Base-by-base conservation (phyloP, 257 asterid genomes). In the Solanum piurae region DNA sequence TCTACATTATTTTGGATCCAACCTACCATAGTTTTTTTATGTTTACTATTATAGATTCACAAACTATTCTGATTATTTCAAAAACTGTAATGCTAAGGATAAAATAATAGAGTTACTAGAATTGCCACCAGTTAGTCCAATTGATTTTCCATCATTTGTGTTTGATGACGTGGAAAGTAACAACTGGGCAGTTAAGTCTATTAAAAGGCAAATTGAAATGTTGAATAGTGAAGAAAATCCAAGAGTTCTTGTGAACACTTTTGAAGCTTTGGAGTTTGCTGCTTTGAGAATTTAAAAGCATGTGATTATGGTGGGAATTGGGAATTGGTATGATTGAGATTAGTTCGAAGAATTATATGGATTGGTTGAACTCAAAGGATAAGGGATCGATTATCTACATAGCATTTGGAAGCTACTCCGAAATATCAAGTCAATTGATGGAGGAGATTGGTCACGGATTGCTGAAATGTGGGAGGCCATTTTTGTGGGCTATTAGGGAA, bases 371-470 rank as follows among this genome's bases (percentile, higher is more conserved):
- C 52, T 60, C 75, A 5, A 77, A 33, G 86, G 55, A 86, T 2
- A 27, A 74, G 14, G 7, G 20, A 21, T 90, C 84, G 3, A 86
- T 88, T 60, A 80, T 88, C 6, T 88, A 90, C 25, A 49, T 88
- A 36, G 84, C 89, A 31, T 88, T 88, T 55, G 88, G 91, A 12
- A 88, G 87, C 33, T 12, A 83, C 58, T 46, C 3, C 1, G 20
- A 13, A 46, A 46, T 46, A 46, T 46, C 20, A 46, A 13, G 20
- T 46, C 34, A 55, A 27, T 77, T 86, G 9, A 44, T 90, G 71
- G 92, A 87, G 37, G 88, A 85, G 46, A 85, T 86, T 3, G 88
- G 89, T 10, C 29, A 80, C 8, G 90, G 77, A 49, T 86, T 91
- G 73, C 11, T 91, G 40, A 55, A 88, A 21, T 86, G 68, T 31